These are phyloP conservation scores for Rhynchosporium graminicola DNA, from an alignment of 2,329 filamentous ascomycete genomes.

Conservation along the genomic window DNA sequence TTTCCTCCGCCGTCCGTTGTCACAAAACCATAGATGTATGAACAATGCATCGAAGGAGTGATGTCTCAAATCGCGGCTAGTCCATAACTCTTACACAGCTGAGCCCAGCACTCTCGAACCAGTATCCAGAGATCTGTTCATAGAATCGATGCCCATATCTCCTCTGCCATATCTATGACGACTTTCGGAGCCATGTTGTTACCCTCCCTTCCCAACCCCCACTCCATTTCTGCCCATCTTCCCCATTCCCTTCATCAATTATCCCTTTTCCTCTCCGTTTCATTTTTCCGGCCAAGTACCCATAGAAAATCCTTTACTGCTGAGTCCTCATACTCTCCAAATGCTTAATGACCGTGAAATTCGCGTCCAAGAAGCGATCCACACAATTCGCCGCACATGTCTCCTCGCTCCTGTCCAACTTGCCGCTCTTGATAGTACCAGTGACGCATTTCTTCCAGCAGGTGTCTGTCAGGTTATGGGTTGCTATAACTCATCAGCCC, in stretches of 20 bases:
- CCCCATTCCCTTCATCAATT: too few relatives aligned
- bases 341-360: slow-evolving; percentile 81
- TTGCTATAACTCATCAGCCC: slow-evolving; percentile 46
- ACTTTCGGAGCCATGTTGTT: neutral
- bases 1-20: neutral
- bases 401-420: slow-evolving; percentile 77
- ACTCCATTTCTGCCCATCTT: neutral
- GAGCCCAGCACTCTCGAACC: neutral
- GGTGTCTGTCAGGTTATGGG: slow-evolving; percentile 68
- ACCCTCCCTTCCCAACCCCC: too few relatives aligned
- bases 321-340: slow-evolving; percentile 63
- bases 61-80: slow-evolving; percentile 15
- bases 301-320: slow-evolving; percentile 11
- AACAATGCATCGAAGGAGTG: slow-evolving; percentile 15
- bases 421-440: slow-evolving; percentile 66
- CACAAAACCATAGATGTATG: neutral
- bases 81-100: slow-evolving; percentile 7
- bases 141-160: slow-evolving; percentile 10
- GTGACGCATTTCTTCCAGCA: slow-evolving; percentile 97
- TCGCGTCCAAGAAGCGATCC: slow-evolving; percentile 88
- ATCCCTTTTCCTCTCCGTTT: neutral
- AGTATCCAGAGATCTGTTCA: slow-evolving; percentile 11
- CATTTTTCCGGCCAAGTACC: neutral
- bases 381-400: slow-evolving; percentile 89
- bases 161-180: neutral